Base-by-base conservation (phyloP, 306 rosid genomes). In the Nissolia schottii region DNA sequence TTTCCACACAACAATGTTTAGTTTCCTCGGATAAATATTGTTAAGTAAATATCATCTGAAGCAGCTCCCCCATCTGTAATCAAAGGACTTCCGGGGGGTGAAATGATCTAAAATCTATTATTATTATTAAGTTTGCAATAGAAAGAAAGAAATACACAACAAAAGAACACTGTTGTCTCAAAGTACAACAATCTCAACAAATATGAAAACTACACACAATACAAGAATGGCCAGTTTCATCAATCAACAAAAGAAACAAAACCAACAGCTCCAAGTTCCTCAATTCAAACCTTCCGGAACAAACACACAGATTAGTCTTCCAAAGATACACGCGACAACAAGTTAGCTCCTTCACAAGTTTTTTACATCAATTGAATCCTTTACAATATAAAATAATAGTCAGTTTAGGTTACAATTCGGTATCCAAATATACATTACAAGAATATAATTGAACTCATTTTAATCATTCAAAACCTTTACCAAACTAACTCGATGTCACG, bases 221-320 rank as follows among this genome's bases (percentile, higher is more conserved):
- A 68, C 9, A 76, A 61, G 74, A 77, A 68, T 60, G 56, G 57
- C 65, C 64, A 0, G 24, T 35, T 13, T 25, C 70, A 19, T 77
- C 57, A 68, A 70, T 77, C 40, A 25, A 69, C 81, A 68, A 19
- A 54, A 34, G 58, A 58, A 75, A 28, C 38, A 59, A 49, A 29
- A 70, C 37, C 18, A 56, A 71, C 25, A 78, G 43, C 31, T 22
- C 58, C 6, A 45, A 54, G 37, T 54, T 20, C 68, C 54, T 38
- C 37, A n/a, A n/a, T n/a, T n/a, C n/a, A n/a, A n/a, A n/a, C n/a
- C 51, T 6, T 7, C 51, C 9, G 3, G 22, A 45, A 15, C 6
- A n/a, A 4, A 3, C 18, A 45, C 19, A 0, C 50, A 43, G n/a
- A 43, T 43, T 43, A 43, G 43, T 0, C 50, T n/a, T 43, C 16